These are phyloP conservation scores for Saksenaea oblongispora DNA, from an alignment of 371 early-diverging fungal species.

Conservation along the genomic window DNA sequence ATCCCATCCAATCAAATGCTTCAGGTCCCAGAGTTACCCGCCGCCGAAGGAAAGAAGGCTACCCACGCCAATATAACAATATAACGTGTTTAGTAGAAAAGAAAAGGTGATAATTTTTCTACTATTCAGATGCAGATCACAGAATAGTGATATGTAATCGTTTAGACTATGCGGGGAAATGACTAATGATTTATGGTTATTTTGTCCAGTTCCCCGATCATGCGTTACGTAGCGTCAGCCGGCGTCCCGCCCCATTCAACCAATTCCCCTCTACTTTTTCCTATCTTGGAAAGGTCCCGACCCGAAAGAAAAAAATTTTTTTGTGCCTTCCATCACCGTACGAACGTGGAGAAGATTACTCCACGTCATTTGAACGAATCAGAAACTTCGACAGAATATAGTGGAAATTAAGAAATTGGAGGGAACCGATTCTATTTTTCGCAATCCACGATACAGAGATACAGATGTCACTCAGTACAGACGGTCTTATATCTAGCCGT, in stretches of 20 bases:
- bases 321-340: neutral
- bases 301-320: neutral
- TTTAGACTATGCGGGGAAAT: neutral
- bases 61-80: neutral
- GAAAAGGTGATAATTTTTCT: no score
- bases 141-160: neutral
- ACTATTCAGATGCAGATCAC: no score
- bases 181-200: neutral
- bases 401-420: neutral
- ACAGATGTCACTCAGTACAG: no score
- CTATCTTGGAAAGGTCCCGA: neutral
- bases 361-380: neutral
- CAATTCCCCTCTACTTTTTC: neutral
- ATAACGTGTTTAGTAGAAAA: no score
- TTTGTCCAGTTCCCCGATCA: neutral
- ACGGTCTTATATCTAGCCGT: no score
- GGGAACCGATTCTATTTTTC: no score
- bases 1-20: conserved; percentile 13
- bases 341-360: neutral
- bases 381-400: neutral
- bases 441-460: no score
- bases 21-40: conserved; percentile 6
- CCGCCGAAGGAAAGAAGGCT: neutral
- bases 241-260: neutral
- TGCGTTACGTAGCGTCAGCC: neutral